Percentiles rank a stretch among this genome's conserved stretches.
Evolutionary conservation across 768 basidiomycete genomes (phyloP).

Genomic region (Grammothele lineata): DNA sequence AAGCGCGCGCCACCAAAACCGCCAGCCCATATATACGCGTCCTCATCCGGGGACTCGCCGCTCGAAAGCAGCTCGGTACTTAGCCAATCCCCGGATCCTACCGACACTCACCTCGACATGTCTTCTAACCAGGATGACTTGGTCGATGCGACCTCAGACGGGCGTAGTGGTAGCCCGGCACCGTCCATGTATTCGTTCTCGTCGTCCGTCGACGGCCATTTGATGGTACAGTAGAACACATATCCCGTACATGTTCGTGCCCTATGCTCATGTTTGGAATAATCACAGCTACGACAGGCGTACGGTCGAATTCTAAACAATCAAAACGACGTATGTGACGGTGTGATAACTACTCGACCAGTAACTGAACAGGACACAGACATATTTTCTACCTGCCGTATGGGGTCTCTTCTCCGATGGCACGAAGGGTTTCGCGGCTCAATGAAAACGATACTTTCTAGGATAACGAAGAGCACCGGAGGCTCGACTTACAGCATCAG

Average conservation of each 20-base stretch:
- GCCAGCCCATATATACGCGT: conserved; percentile 11
- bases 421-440: not conserved
- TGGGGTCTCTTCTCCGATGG: conserved; percentile 1
- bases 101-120: conserved; percentile 4
- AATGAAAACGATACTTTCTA: conserved; percentile 6
- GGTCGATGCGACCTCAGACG: conserved; percentile 11
- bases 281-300: conserved; percentile 24
- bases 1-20: conserved; percentile 5
- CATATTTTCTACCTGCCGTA: conserved; percentile 29
- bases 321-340: conserved; percentile 26
- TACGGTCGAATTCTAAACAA: conserved; percentile 28
- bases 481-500: conserved; percentile 30
- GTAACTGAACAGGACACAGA: conserved; percentile 14
- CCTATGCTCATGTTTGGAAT: too few relatives aligned
- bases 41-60: conserved; percentile 3
- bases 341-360: not conserved
- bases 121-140: conserved; percentile 7
- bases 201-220: conserved; percentile 26
- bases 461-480: conserved; percentile 29
- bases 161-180: conserved; percentile 22
- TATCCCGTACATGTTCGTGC: too few relatives aligned
- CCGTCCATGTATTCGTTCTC: conserved; percentile 29
- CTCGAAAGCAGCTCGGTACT: conserved; percentile 7
- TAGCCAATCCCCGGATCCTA: not conserved
- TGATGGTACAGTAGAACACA: conserved; percentile 26